Base-by-base conservation (phyloP, 2,329 filamentous ascomycete genomes). In the Colletotrichum aenigma region DNA sequence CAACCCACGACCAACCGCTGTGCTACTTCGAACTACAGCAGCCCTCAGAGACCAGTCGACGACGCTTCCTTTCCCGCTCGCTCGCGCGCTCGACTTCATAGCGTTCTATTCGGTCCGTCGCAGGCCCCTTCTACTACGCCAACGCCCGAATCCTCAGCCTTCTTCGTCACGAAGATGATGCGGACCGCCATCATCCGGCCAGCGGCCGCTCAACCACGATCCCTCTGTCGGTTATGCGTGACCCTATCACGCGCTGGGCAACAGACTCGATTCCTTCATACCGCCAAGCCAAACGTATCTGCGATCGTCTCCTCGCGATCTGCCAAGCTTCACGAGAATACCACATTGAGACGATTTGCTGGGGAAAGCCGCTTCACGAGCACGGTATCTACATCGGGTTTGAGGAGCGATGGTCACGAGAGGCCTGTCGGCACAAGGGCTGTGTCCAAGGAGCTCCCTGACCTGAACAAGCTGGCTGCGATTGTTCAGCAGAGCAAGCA, bases 141-240 rank as follows among this genome's bases (percentile, higher is more conserved):
- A 71, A 61, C 67, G 24, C 52, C 58, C 65, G 48, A 43, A 52
- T 72, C 34, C 34, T 55, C 18, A 66, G 62, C 61, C 28, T 62
- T 38, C 30, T 34, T 52, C 74, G 62, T 70, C 67, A 61, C 26
- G 55, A 68, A 34, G 34, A 82, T 75, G n/a, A 88, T 89, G 86
- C 86, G 85, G 64, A 82, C 83, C 80, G 80, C 83, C 71, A 79
- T 77, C 64, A 67, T 82, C n/a, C 64, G 64, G 58, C 68, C 70
- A 30, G 56, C 65, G 43, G 68, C 71, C 56, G 78, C 78, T 32
- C 79, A 80, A 56, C 78, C 79, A 60, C 74, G 70, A 78, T 83
- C 86, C 71, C 77, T 88, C 69, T 89, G 88, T 82, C 86, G 86
- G 68, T 82, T 85, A 66, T 89, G 88, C 80, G 79, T 87, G 68